Evolutionary conservation across 108 stramenopile species (phyloP).

Genomic region (Skeletonema grethae): DNA sequence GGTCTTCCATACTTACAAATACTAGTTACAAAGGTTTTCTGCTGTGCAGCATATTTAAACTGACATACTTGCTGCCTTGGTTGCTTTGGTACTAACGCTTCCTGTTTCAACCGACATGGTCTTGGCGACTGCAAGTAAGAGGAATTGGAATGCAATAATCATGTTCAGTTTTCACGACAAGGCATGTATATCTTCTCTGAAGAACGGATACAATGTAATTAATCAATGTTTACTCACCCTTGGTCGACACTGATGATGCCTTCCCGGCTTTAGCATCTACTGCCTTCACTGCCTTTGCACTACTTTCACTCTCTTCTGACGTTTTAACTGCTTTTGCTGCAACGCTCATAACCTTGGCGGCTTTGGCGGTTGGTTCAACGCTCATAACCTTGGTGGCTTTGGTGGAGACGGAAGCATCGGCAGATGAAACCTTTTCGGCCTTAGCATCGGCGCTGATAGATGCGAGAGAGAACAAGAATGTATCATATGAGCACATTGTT

Average conservation of each 20-base stretch:
- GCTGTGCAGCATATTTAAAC: neutral
- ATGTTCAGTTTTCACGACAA: neutral
- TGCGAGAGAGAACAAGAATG: neutral
- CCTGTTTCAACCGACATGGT: neutral
- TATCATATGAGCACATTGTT: neutral
- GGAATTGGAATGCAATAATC: neutral
- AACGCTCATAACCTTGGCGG: neutral
- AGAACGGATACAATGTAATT: neutral
- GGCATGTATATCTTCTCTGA: neutral
- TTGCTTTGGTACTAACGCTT: neutral
- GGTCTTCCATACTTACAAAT: neutral
- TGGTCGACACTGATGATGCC: neutral
- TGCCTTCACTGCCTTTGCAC: neutral
- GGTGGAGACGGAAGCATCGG: neutral
- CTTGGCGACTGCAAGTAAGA: neutral
- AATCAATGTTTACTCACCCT: neutral
- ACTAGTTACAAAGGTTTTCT: neutral
- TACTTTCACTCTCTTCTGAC: neutral
- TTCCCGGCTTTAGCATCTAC: neutral
- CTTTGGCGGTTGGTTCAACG: neutral
- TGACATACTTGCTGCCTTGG: neutral
- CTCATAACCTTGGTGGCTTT: neutral
- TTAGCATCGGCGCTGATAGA: slow-evolving; percentile 2
- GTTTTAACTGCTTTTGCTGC: neutral
- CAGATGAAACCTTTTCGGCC: neutral